Evolutionary conservation across 2,329 filamentous ascomycete species (phyloP), one percentile per base, ranked within the genome.

Genomic region (Fusarium dimerum): DNA sequence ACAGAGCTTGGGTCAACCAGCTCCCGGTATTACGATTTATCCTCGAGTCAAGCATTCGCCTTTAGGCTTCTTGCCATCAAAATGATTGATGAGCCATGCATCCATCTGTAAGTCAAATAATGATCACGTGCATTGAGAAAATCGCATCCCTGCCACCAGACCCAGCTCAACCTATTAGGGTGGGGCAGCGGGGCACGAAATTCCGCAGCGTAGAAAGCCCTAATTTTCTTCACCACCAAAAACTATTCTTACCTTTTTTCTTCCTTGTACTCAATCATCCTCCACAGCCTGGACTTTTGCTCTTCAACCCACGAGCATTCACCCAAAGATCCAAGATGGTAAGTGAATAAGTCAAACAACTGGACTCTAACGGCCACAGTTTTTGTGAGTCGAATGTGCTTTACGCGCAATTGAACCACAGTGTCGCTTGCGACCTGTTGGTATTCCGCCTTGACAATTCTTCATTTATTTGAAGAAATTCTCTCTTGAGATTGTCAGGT

Each of bases 301-400:
- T 70, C 67, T 62, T 64, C 60, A 68, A 62, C 64, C 63, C 63
- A 60, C 65, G 65, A 73, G 68, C 67, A 72, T 56, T 68, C 63
- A 68, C 66, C 66, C 64, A 68, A 64, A 57, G 48, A 70, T 65
- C 59, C 70, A 75, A 74, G 64, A 76, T 76, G 73, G 73, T 75
- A 68, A 75, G 73, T 74, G 54, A 50, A 59, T 65, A 44, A 65
- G 48, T 40, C 51, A 64, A 60, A 53, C 60, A 58, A 59, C 61
- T 67, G 59, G 62, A 68, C 69, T 72, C 69, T 72, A 62, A 73
- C 66, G 66, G 71, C 71, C 69, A 71, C 66, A 71, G 63, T 68
- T 65, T 26, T 62, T 68, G 64, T 65, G 65, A 69, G 62, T 70
- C 66, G 67, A 67, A 61, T 68, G 67, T 60, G 66, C 62, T 56